A percentile compares a stretch with the other conserved stretches of the same genome.
phyloP scores from a whole-genome alignment of 768 basidiomycete species.

The Podaxis pistillaris region DNA sequence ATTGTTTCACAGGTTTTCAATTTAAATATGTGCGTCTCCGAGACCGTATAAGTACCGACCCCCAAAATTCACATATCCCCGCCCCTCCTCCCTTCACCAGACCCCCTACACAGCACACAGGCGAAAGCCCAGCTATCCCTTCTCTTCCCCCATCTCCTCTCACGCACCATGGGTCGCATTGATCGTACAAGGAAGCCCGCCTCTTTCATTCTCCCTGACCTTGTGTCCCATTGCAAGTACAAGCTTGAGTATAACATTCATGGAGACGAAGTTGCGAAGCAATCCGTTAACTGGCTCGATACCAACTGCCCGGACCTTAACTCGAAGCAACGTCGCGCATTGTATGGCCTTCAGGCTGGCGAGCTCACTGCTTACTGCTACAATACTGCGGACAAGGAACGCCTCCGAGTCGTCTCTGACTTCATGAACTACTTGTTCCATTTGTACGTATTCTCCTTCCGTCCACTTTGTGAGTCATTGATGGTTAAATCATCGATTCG shows the following conservation, averaged over 20 bases:
- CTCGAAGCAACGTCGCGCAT: constrained; percentile 41
- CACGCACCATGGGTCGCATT: constrained; percentile 4
- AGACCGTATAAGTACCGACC: constrained; percentile 10
- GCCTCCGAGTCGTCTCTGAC: constrained; percentile 64
- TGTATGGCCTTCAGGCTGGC: constrained; percentile 62
- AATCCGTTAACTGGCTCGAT: constrained; percentile 52
- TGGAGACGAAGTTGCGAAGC: constrained; percentile 43
- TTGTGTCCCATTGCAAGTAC: constrained; percentile 51
- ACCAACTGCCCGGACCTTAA: constrained; percentile 44
- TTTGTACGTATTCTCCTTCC: constrained; percentile 34
- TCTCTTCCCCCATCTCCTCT: not conserved
- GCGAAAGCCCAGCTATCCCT: not conserved
- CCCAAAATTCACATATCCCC: not conserved
- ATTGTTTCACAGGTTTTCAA: constrained; percentile 3
- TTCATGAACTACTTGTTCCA: constrained; percentile 65
- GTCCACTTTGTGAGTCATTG: constrained; percentile 15
- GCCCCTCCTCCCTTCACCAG: not conserved
- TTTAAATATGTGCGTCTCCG: constrained; percentile 1
- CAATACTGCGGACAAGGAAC: constrained; percentile 49
- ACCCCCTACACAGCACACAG: not conserved
- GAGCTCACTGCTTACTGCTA: constrained; percentile 69
- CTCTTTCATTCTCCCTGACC: constrained; percentile 53
- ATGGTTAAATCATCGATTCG: constrained; percentile 12
- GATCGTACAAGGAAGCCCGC: constrained; percentile 21
- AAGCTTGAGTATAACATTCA: constrained; percentile 41